Conservation (phyloP, 139 green algal genomes). For the Zygnema cylindricum region DNA sequence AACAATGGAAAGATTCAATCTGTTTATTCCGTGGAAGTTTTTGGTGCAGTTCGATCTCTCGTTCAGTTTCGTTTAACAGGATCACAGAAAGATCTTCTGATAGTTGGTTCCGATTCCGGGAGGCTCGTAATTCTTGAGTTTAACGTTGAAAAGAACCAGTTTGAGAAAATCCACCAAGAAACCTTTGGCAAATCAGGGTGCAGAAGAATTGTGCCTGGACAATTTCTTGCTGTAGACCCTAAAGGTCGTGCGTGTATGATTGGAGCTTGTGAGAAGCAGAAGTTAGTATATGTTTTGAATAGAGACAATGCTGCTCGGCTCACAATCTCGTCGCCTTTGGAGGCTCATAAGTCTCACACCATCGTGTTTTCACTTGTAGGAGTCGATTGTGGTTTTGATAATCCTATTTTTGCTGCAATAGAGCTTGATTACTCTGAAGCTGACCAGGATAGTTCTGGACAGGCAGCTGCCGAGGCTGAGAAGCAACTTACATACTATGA, state of each 20-base stretch:
- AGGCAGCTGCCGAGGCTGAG: slow-evolving; percentile 77
- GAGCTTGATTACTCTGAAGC: slow-evolving; percentile 95
- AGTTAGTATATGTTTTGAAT: slow-evolving; percentile 99
- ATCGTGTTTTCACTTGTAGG: slow-evolving; percentile 83
- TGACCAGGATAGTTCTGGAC: slow-evolving; percentile 72
- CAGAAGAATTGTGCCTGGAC: slow-evolving; percentile 90
- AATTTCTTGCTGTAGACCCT: slow-evolving; percentile 87
- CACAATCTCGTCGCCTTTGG: slow-evolving; percentile 95
- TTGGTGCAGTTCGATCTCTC: slow-evolving; percentile 89
- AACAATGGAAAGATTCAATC: slow-evolving; percentile 71
- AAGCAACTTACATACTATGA: slow-evolving; percentile 98
- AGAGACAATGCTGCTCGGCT: slow-evolving; percentile 91
- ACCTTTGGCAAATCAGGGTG: slow-evolving; percentile 95
- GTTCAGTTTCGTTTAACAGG: slow-evolving; percentile 87
- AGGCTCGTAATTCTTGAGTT: slow-evolving; percentile 95
- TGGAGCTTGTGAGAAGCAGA: slow-evolving; percentile 94
- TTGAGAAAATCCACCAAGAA: slow-evolving; percentile 94
- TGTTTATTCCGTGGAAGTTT: slow-evolving; percentile 79
- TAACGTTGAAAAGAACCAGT: slow-evolving; percentile 82
- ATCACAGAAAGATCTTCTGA: slow-evolving; percentile 82
- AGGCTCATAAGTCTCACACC: slow-evolving; percentile 93
- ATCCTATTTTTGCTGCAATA: slow-evolving; percentile 97
- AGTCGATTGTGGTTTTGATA: slow-evolving; percentile 97
- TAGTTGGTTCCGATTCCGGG: slow-evolving; percentile 90
- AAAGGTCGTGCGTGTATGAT: slow-evolving; percentile 95